Conservation (phyloP, 129 eudicot genomes). For the Helichrysum umbraculigerum region DNA sequence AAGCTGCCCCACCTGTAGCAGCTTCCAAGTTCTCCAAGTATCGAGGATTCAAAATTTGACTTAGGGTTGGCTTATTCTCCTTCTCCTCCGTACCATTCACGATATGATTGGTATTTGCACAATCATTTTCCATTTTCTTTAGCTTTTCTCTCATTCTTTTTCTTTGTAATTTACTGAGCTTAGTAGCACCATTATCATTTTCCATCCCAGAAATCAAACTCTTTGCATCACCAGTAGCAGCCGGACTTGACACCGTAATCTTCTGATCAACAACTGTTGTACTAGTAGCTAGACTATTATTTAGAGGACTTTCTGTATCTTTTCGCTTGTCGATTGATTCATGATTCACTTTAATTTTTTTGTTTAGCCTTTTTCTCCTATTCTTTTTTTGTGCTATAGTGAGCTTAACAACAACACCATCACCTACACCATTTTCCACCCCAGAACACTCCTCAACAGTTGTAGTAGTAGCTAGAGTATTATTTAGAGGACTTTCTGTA, state of each 20-base stretch:
- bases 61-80: background rate
- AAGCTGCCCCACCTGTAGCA: conserved; percentile 13
- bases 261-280: background rate
- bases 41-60: conserved; percentile 7
- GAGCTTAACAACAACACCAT: background rate
- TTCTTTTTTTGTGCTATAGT: background rate
- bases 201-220: background rate
- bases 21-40: conserved; percentile 3
- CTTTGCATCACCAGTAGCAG: background rate
- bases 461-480: conserved; percentile 3
- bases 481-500: conserved; percentile 3
- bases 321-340: background rate
- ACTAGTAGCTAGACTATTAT: background rate
- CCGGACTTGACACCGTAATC: conserved; percentile 8
- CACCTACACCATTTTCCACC: background rate
- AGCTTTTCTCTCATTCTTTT: background rate
- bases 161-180: background rate
- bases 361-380: background rate
- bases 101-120: background rate
- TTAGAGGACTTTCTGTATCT: conserved; percentile 5
- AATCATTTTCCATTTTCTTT: background rate
- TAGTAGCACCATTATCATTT: conserved; percentile 7
- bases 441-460: background rate
- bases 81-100: background rate
- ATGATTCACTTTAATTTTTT: background rate